Evolutionary conservation across 1,139 yeast species (phyloP).

Genomic region (Candida anutae): DNA sequence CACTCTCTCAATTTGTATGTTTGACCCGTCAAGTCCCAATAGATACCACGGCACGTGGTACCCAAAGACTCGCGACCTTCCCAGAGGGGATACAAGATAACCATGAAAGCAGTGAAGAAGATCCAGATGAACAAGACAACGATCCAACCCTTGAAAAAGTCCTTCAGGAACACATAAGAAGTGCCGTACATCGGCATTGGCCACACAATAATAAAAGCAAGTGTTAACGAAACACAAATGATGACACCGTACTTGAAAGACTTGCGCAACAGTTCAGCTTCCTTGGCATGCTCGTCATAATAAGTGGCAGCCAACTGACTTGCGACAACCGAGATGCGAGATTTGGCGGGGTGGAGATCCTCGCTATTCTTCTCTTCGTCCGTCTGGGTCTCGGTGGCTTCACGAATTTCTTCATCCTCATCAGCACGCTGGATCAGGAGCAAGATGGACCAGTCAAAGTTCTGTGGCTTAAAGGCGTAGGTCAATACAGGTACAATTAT

Average conservation of each 20-base stretch:
- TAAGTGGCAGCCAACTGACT: conserved; percentile 32
- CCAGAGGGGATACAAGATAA: conserved; percentile 53
- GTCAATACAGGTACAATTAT: conserved; percentile 64
- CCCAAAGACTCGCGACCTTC: conserved; percentile 62
- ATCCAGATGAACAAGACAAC: conserved; percentile 70
- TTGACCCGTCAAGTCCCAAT: conserved; percentile 80
- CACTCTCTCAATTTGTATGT: conserved; percentile 60
- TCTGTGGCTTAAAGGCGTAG: conserved; percentile 52
- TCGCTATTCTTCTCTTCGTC: conserved; percentile 22
- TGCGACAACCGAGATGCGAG: conserved; percentile 34
- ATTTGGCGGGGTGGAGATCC: conserved; percentile 26
- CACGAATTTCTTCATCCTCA: conserved; percentile 54
- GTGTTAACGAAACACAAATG: conserved; percentile 49
- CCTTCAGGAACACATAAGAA: conserved; percentile 59
- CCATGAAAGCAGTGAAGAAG: conserved; percentile 48
- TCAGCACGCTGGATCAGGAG: conserved; percentile 54
- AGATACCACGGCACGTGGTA: conserved; percentile 63
- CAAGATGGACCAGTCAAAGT: conserved; percentile 65
- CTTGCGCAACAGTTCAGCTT: conserved; percentile 33
- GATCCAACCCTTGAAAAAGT: conserved; percentile 79
- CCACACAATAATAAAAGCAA: conserved; percentile 62
- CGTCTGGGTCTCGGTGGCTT: conserved; percentile 22
- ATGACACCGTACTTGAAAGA: conserved; percentile 50
- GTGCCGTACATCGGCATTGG: conserved; percentile 89
- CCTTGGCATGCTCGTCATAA: conserved; percentile 33